Base-by-base conservation (phyloP, 306 rosid genomes). In the Casuarina cunninghamiana region DNA sequence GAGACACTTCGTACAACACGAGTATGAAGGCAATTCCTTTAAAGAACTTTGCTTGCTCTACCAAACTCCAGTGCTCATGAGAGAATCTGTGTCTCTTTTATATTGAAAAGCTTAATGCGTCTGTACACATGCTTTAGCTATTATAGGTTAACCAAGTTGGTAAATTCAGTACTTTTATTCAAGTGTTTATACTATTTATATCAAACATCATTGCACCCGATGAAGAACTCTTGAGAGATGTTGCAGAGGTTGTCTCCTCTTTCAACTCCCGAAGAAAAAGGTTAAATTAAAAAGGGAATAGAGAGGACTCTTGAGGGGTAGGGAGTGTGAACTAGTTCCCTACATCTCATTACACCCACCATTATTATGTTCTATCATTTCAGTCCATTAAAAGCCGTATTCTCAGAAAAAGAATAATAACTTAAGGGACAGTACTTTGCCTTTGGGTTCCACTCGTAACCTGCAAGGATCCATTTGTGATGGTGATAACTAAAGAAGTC, bases 351-450 rank as follows among this genome's bases (percentile, higher is more conserved):
- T 62, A 6, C 35, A n/a, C 35, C 53, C 37, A 73, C n/a, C 74
- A 42, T 66, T 66, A 74, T 74, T 54, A 80, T 81, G 84, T 65
- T 75, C 78, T 77, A 87, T 89, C 84, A 87, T 87, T 83, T 85
- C 70, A 69, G 13, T 43, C 68, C 53, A 76, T 85, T 71, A 72
- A 75, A 85, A 83, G 79, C 84, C 85, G 86, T 74, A 87, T 83
- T 72, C 79, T 81, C 76, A 53, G 88, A 68, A 78, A 79, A 75
- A 85, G 87, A 84, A 78, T 54, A 83, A 78, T 75, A 79, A 82
- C 73, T 82, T 65, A 74, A 35, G 77, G 80, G 74, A 65, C 76
- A 46, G 5, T 5, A 42, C 13, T 39, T 43, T 43, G 46, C 15
- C 66, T 16, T 67, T 45, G 45, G 41, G 10, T 62, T 63, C 76